Evolutionary conservation across 2,329 filamentous ascomycete genomes (phyloP).

Genomic region (Aspergillus quadricinctus): DNA sequence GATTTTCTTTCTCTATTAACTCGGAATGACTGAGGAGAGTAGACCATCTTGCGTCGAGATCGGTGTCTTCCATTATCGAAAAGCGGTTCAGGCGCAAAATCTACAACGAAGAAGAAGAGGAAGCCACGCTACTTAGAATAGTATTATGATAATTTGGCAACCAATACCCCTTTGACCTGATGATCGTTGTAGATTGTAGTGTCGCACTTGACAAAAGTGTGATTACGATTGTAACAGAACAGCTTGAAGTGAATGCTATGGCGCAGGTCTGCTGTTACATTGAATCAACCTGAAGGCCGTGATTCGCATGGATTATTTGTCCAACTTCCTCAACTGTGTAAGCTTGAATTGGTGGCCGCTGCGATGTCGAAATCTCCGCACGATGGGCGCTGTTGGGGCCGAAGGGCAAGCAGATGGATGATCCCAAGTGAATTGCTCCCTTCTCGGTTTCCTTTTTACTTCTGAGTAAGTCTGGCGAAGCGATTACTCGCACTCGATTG

Average conservation of each 20-base stretch:
- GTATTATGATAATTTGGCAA: neutral
- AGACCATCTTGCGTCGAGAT: neutral
- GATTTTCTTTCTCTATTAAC: conserved; percentile 4
- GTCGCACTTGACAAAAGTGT: neutral
- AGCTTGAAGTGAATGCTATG: neutral
- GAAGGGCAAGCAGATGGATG: neutral
- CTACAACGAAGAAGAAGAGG: neutral
- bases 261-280: neutral
- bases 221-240: neutral
- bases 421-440: neutral
- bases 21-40: neutral
- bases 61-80: neutral
- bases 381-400: neutral
- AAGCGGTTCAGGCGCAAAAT: neutral
- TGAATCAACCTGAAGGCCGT: neutral
- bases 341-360: neutral
- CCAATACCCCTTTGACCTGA: neutral
- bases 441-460: neutral
- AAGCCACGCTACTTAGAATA: neutral
- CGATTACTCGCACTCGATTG: no score
- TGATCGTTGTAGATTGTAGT: neutral
- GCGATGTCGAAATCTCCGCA: neutral
- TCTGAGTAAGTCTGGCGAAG: no score
- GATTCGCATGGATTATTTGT: neutral
- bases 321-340: neutral